phyloP scores from a whole-genome alignment of 2,329 filamentous ascomycete genomes.

The Uncinocarpus reesii region DNA sequence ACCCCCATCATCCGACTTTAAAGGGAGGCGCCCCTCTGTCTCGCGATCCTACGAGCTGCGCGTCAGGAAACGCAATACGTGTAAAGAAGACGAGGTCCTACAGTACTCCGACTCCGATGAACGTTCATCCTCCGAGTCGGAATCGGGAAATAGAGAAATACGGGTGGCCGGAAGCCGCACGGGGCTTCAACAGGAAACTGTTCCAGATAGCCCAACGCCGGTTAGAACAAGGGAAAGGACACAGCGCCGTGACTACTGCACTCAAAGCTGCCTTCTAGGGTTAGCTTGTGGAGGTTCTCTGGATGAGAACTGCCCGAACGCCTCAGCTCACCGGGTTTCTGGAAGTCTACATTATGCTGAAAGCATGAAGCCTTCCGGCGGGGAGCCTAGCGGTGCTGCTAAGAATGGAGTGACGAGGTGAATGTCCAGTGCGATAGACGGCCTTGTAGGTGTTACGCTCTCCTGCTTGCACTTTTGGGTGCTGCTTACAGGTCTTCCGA shows the following conservation, averaged over 20 bases:
- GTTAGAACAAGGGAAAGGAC: neutral
- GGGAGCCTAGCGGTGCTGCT: no score
- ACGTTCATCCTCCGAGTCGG: neutral
- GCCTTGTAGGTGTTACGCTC: no score
- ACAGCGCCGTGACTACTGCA: slow-evolving; percentile 19
- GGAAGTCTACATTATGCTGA: no score
- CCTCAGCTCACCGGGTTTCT: slow-evolving; percentile 17
- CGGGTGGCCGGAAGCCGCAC: slow-evolving; percentile 12
- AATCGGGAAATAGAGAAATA: slow-evolving; percentile 9
- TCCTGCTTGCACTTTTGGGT: no score
- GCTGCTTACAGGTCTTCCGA: no score
- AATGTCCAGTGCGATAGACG: no score
- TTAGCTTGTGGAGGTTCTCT: slow-evolving; percentile 17
- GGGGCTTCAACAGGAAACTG: neutral
- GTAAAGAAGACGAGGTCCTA: neutral
- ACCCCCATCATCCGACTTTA: slow-evolving; percentile 16
- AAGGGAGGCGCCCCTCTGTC: slow-evolving; percentile 5
- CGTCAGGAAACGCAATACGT: neutral
- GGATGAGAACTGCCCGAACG: slow-evolving; percentile 24
- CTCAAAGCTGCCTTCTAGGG: slow-evolving; percentile 23
- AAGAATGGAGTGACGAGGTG: no score
- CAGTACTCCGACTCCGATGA: neutral
- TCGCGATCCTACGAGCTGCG: neutral
- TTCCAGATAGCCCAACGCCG: neutral
- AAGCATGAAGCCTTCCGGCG: no score